Conservation (phyloP, 495 filamentous ascomycete genomes). For the Podospora pseudoanserina region DNA sequence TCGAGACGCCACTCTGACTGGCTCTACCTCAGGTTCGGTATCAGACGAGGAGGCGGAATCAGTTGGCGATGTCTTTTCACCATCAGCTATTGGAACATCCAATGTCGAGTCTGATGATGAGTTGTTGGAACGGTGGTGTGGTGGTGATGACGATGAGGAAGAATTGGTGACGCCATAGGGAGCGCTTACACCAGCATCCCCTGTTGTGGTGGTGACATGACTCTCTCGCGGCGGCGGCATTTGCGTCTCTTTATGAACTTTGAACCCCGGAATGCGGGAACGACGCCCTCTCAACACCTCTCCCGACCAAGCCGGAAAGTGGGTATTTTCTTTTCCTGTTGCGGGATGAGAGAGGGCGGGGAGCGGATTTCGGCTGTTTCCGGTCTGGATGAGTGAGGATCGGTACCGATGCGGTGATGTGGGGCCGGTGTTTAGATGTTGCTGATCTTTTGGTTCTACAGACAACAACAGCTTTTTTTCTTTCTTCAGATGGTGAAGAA, state of each 20-base stretch:
- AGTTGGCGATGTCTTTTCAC: background rate
- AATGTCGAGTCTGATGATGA: background rate
- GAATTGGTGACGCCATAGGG: slow-evolving; percentile 12
- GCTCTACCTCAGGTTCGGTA: background rate
- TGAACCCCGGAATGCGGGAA: background rate
- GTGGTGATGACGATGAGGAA: slow-evolving; percentile 1
- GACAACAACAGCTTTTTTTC: background rate
- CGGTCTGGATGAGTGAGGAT: background rate
- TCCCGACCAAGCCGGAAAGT: background rate
- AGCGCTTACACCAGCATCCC: slow-evolving; percentile 6
- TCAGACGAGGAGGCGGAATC: background rate
- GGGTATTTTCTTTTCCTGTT: background rate
- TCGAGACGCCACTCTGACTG: background rate
- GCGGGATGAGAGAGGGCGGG: background rate
- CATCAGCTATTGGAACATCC: slow-evolving; percentile 2
- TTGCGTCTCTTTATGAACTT: background rate
- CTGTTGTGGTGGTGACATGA: background rate
- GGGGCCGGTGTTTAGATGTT: background rate
- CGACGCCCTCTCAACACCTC: background rate
- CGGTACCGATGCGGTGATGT: background rate
- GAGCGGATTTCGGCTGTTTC: background rate
- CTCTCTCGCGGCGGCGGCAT: background rate
- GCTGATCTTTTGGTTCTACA: background rate
- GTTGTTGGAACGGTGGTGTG: background rate
- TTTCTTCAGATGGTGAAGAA: background rate